Base-by-base conservation (phyloP, 1,139 yeast species). In the Dujonia santamariae region DNA sequence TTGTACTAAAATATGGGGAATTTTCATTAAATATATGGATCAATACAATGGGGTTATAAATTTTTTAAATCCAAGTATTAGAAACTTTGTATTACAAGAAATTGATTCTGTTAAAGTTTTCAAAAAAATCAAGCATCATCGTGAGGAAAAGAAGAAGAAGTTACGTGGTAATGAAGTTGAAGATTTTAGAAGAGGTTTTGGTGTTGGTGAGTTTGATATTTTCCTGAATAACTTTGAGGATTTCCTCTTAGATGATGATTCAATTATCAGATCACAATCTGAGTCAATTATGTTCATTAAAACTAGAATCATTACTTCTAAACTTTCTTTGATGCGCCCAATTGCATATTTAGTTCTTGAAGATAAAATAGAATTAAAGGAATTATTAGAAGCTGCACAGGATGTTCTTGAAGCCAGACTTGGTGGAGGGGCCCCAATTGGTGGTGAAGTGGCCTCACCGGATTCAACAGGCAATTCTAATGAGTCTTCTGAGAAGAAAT, bases 21-120 rank as follows among this genome's bases (percentile, higher is more conserved):
- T 49, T n/a, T 56, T 61, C 34, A 58, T 66, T 31, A 57, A 59
- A 39, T 63, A 62, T 39, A 50, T 56, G 41, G 62, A 63, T 43
- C 71, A 64, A 44, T 64, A 65, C 42, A 64, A 66, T 44, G 69
- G 69, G 16, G 61, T 65, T 21, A 59, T 66, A 25, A 61, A 63
- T 40, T 61, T 67, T 1, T 50, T 66, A 29, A 53, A 59, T 35
- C 69, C 69, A 0, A 49, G 43, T 21, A 62, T 65, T 19, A 40
- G 71, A 35, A 50, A 48, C 31, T 64, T 63, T 41, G 61, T 65
- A 3, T 40, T 64, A 6, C 61, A 57, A 37, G 69, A 65, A 37
- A 47, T 48, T 4, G 59, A 66, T 37, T 56, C 57, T 13, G 61
- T 57, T n/a, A 61, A 61, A 37, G 55, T 65, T 9, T 59, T 54